Evolutionary conservation across 345 rosid species (phyloP), one percentile per base, ranked within the genome.

Genomic region (Rhodomyrtus tomentosa): DNA sequence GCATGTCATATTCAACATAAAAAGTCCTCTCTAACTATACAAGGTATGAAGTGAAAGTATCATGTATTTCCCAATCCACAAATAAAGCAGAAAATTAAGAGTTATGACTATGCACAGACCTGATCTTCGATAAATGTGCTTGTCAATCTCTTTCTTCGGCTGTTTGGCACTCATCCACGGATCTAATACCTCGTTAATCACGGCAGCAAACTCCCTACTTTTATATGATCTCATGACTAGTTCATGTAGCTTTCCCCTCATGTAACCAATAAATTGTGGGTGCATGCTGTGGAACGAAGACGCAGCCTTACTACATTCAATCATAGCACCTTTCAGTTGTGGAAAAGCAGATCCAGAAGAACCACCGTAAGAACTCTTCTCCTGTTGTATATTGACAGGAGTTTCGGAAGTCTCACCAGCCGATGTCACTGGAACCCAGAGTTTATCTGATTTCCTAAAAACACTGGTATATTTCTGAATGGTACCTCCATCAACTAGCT

Each of bases 161-260:
- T 94, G 99, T 90, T 94, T 95, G 48, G 93, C 94, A 89, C 87
- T 91, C 88, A 98, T 93, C 99, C 99, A 98, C 22, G 99, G 96
- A 90, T 98, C 99, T 87, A 98, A 88, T 85, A 95, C 98, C 91
- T 98, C 99, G 86, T 96, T 98, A 88, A 95, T 92, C 82, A 98
- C 98, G 50, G 98, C 96, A 88, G 99, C 94, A 90, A 98, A 96
- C 87, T 96, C 99, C 82, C 99, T 90, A 87, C 94, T 94, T 90
- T 95, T 95, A 88, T 91, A 98, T 15, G 99, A 94, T 91, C 95
- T 96, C 99, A 98, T 98, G 55, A 96, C 96, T 92, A 98, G 88
- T 86, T 93, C 96, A 91, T 98, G 98, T 81, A 98, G 95, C 90
- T 93, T 96, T 85, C 99, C 98, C 83, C 96, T 92, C 87, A 93